Percentiles rank a stretch among this genome's conserved stretches.
Conservation (phyloP, 2,329 filamentous ascomycete genomes). For the Dothidotthia symphoricarpi region DNA sequence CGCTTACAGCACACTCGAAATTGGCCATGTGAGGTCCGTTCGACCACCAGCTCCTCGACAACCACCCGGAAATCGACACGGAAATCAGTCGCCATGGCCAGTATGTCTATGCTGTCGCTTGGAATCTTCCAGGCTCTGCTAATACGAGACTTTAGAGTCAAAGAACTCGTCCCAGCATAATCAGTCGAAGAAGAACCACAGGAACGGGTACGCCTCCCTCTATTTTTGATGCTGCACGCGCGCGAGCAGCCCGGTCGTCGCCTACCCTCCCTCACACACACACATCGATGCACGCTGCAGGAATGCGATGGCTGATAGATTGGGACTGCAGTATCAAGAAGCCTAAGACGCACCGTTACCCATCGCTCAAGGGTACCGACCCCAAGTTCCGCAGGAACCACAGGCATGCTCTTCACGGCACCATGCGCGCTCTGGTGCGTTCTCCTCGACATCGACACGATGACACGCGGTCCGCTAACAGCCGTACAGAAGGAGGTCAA, state of each 20-base stretch:
- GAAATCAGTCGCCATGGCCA: constrained; percentile 63
- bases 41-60: constrained; percentile 22
- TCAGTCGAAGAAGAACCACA: constrained; percentile 97
- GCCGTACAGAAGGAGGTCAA: constrained; percentile 83
- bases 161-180: constrained; percentile 99
- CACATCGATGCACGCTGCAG: background rate
- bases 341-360: constrained; percentile 98
- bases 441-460: background rate
- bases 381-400: constrained; percentile 99
- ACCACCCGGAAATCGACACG: constrained; percentile 33
- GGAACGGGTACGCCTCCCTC: constrained; percentile 78
- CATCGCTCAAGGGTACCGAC: constrained; percentile 96
- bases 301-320: constrained; percentile 18
- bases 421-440: constrained; percentile 94
- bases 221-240: constrained; percentile 8
- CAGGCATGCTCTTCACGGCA: constrained; percentile 98
- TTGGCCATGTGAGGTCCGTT: too few relatives aligned
- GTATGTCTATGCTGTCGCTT: constrained; percentile 51
- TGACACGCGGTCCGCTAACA: constrained; percentile 24
- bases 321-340: constrained; percentile 84
- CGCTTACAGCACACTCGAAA: too few relatives aligned
- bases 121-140: constrained; percentile 6
- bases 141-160: constrained; percentile 65
- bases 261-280: background rate
- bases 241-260: constrained; percentile 7